These are phyloP conservation scores for Cornus florida DNA, from an alignment of 148 eudicot species.

Conservation along the genomic window DNA sequence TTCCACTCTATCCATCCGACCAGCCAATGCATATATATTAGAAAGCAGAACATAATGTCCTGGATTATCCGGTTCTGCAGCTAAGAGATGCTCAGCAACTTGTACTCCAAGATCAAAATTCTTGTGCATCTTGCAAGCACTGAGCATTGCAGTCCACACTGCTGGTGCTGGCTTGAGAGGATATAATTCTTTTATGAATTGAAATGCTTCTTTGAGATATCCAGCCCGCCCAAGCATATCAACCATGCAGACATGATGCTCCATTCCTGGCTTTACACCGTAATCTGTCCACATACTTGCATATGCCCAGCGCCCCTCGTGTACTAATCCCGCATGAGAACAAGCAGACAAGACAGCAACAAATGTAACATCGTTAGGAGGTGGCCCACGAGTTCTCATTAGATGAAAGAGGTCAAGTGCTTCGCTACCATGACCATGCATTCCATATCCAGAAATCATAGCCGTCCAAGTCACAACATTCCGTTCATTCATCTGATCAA, in stretches of 20 bases:
- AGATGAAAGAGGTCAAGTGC: constrained; percentile 48
- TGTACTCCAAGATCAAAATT: constrained; percentile 43
- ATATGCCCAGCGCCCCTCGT: constrained; percentile 44
- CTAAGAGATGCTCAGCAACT: constrained; percentile 58
- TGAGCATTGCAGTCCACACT: constrained; percentile 62
- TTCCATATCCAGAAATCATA: constrained; percentile 55
- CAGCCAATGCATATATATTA: constrained; percentile 56
- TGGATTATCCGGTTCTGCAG: constrained; percentile 48
- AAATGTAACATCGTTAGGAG: constrained; percentile 53
- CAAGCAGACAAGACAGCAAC: constrained; percentile 58
- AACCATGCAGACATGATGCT: constrained; percentile 69
- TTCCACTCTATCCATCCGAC: constrained; percentile 61
- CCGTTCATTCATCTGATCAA: constrained; percentile 34
- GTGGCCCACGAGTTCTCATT: constrained; percentile 37
- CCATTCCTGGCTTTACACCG: constrained; percentile 36
- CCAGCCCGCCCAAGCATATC: constrained; percentile 73
- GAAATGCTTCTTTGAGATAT: constrained; percentile 46
- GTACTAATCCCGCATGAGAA: constrained; percentile 58
- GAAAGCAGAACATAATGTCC: constrained; percentile 60
- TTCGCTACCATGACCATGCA: constrained; percentile 55
- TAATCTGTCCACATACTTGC: constrained; percentile 36
- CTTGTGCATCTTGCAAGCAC: constrained; percentile 69
- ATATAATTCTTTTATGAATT: constrained; percentile 25
- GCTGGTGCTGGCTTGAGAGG: constrained; percentile 35
- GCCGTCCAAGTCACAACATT: constrained; percentile 58